Evolutionary conservation across 129 eudicot genomes (phyloP), one percentile per base, ranked within the genome.

Genomic region (Centrapalus pauciflorus): DNA sequence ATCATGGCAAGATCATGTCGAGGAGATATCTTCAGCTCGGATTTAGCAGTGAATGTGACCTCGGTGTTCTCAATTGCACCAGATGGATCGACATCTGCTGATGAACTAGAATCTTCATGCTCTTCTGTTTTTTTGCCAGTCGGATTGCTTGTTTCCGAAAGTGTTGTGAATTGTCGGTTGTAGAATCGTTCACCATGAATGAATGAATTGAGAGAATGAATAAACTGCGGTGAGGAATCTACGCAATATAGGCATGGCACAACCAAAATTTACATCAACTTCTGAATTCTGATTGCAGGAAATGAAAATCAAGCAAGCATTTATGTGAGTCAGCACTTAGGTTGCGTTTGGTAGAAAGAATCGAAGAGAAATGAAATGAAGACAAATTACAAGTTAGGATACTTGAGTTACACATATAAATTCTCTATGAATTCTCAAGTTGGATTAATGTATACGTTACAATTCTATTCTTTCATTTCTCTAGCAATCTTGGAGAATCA

Each of bases 1-100:
- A 92, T 70, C 90, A 92, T 83, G 14, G 86, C 95, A 50, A 88
- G 86, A 70, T 92, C 91, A 68, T 92, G 98, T 32, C 96, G 77
- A 16, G 89, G 76, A 38, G 98, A 92, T 68, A 77, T 37, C 76
- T 83, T 88, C 23, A 92, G 55, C 49, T 76, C 78, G 34, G 96
- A 88, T 38, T 65, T 81, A 25, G 88, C 88, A 30, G 13, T 69
- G 80, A 58, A 75, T 2, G 72, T 61, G 11, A 79, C 71, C n/a
- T 64, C 50, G 9, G 69, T 37, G 26, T 26, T 66, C 38, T 74
- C 74, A 21, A 10, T 34, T 16, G 34, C 45, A 14, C 89, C 46
- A 56, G 52, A 29, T 0, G 29, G 37, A 48, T 54, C 52, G 25
- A 27, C 46, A 13, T 55, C 11, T 62, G 24, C 56, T 4, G 80